These are phyloP conservation scores for Citrus unshiu DNA, from an alignment of 345 rosid species.

Conservation along the genomic window DNA sequence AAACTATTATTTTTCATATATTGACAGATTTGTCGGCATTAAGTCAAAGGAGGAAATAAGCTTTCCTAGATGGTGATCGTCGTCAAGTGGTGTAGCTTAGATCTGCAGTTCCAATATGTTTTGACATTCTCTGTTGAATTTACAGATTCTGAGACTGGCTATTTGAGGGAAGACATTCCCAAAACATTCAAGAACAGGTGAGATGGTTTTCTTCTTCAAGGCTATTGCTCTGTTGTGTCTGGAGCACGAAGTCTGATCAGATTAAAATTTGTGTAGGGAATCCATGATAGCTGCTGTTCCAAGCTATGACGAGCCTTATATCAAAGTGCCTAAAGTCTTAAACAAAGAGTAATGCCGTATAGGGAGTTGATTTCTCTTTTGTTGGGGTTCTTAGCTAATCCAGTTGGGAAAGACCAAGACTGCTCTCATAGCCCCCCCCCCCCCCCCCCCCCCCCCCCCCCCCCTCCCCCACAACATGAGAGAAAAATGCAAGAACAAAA, in stretches of 20 bases:
- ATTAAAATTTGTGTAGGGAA: constrained; percentile 37
- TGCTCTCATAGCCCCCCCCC: not conserved
- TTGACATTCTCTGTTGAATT: constrained; percentile 8
- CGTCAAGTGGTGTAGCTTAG: not conserved
- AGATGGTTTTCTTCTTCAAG: not conserved
- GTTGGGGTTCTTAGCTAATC: not conserved
- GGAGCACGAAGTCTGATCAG: not conserved
- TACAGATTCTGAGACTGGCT: constrained; percentile 62
- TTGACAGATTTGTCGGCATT: not conserved
- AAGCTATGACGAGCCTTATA: constrained; percentile 59
- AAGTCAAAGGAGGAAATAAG: not conserved
- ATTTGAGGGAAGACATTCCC: constrained; percentile 67
- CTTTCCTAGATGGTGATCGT: not conserved
- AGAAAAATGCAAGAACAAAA: too few species aligned
- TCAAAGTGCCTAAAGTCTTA: constrained; percentile 69
- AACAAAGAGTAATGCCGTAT: constrained; percentile 50
- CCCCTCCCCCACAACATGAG: too few species aligned
- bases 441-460: too few species aligned
- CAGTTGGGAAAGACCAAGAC: not conserved
- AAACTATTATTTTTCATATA: not conserved
- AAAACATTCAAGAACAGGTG: constrained; percentile 64
- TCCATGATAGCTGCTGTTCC: constrained; percentile 57
- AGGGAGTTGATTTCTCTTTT: constrained; percentile 21
- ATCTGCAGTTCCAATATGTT: not conserved
- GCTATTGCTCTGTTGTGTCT: not conserved